Conservation (phyloP, 768 basidiomycete genomes). For the Serendipita vermifera region DNA sequence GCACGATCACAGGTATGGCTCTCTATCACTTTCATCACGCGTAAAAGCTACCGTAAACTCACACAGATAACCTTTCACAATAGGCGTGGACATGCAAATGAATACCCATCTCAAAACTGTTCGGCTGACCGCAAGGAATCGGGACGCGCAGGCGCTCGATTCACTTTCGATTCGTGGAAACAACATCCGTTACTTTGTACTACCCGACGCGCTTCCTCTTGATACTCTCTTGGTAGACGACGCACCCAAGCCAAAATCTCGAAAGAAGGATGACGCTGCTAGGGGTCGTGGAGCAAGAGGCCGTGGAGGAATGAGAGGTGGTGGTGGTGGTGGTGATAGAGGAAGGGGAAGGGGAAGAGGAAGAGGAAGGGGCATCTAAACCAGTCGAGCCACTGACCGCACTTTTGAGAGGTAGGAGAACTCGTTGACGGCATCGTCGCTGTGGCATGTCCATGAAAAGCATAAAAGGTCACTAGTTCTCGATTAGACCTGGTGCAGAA, state of each 20-base stretch:
- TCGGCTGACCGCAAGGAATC: conserved; percentile 87
- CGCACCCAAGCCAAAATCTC: conserved; percentile 86
- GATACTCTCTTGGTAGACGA: conserved; percentile 97
- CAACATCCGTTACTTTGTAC: conserved; percentile 80
- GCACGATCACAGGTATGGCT: conserved; percentile 84
- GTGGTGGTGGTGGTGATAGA: conserved; percentile 34
- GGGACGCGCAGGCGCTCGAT: conserved; percentile 77
- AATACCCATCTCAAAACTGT: conserved; percentile 97
- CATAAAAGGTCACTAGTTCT: no score
- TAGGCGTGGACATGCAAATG: conserved; percentile 99
- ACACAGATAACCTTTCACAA: neutral
- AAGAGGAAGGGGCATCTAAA: conserved; percentile 31
- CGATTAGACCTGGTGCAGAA: no score
- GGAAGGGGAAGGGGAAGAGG: conserved; percentile 43
- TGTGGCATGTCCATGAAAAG: no score
- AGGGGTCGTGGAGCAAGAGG: conserved; percentile 44
- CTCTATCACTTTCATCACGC: conserved; percentile 5
- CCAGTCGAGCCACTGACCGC: no score
- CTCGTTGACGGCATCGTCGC: no score
- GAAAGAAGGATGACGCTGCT: conserved; percentile 67
- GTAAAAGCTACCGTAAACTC: neutral
- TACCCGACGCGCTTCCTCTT: conserved; percentile 93
- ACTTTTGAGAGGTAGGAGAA: no score
- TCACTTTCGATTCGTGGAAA: conserved; percentile 90
- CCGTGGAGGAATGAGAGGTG: conserved; percentile 31